phyloP scores from a whole-genome alignment of 129 eudicot species.

The Flaveria robusta region DNA sequence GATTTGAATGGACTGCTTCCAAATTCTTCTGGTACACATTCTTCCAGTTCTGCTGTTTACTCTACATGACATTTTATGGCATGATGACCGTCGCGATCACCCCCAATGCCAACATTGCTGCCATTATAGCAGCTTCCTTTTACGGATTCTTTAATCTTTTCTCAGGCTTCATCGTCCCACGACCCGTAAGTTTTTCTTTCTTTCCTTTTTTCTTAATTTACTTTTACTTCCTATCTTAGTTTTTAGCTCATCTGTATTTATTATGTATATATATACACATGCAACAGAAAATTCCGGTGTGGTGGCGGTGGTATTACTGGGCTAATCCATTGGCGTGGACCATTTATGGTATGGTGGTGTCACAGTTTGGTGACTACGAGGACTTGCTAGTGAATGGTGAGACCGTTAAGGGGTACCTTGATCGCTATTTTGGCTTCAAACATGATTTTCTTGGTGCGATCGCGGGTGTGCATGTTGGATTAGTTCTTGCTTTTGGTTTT shows the following conservation, averaged over 20 bases:
- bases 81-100: conserved; percentile 90
- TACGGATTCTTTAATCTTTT: conserved; percentile 67
- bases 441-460: conserved; percentile 46
- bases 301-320: conserved; percentile 94
- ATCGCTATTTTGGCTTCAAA: conserved; percentile 44
- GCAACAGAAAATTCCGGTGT: conserved; percentile 66
- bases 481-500: conserved; percentile 32
- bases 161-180: conserved; percentile 76
- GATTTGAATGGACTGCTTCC: conserved; percentile 69
- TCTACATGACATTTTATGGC: conserved; percentile 80
- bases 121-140: conserved; percentile 59
- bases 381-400: conserved; percentile 23
- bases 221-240: neutral
- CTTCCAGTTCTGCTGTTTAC: conserved; percentile 64
- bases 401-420: conserved; percentile 38
- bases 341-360: conserved; percentile 57
- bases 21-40: conserved; percentile 81
- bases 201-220: neutral
- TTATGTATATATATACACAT: neutral
- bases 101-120: conserved; percentile 68
- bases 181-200: conserved; percentile 43
- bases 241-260: neutral
- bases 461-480: conserved; percentile 42
- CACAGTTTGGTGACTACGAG: conserved; percentile 59
- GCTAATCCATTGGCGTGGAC: conserved; percentile 73